These are phyloP conservation scores for Ophiostoma triangulosporum DNA, from an alignment of 2,329 filamentous ascomycete genomes.

Conservation along the genomic window DNA sequence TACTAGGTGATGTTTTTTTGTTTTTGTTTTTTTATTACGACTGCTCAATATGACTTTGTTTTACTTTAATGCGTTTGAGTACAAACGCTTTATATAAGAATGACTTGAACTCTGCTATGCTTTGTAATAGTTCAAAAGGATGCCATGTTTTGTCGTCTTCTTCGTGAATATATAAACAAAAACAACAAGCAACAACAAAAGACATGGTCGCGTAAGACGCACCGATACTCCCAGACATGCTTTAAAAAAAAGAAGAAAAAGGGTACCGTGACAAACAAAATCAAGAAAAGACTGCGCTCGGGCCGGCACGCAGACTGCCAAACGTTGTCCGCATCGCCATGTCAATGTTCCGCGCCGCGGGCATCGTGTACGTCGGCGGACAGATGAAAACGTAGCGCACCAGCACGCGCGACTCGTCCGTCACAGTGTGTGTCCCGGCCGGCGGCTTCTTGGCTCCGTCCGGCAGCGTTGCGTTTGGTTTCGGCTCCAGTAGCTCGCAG, in stretches of 20 bases:
- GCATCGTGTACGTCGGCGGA: slow-evolving; percentile 11
- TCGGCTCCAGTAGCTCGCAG: slow-evolving; percentile 14
- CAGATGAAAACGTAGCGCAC: slow-evolving; percentile 18
- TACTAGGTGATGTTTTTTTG: neutral
- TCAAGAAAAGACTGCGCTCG: neutral
- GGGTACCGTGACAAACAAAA: neutral
- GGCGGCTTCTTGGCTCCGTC: neutral
- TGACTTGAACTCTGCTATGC: too few species aligned
- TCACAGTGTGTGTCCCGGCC: slow-evolving; percentile 9
- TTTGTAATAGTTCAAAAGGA: too few species aligned
- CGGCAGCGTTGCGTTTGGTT: slow-evolving; percentile 1
- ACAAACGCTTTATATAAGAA: too few species aligned
- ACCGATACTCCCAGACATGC: too few species aligned
- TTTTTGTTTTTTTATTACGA: too few species aligned
- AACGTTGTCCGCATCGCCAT: slow-evolving; percentile 13
- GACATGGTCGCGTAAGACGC: too few species aligned
- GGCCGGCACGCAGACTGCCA: slow-evolving; percentile 9
- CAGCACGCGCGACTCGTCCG: slow-evolving; percentile 12
- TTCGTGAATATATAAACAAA: too few species aligned
- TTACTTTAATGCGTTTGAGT: too few species aligned
- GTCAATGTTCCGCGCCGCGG: slow-evolving; percentile 13
- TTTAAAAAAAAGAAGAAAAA: neutral
- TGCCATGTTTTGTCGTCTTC: too few species aligned
- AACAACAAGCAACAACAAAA: too few species aligned
- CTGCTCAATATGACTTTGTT: too few species aligned